Conservation (phyloP, 2,329 filamentous ascomycete genomes). For the Botrytis sinoallii region DNA sequence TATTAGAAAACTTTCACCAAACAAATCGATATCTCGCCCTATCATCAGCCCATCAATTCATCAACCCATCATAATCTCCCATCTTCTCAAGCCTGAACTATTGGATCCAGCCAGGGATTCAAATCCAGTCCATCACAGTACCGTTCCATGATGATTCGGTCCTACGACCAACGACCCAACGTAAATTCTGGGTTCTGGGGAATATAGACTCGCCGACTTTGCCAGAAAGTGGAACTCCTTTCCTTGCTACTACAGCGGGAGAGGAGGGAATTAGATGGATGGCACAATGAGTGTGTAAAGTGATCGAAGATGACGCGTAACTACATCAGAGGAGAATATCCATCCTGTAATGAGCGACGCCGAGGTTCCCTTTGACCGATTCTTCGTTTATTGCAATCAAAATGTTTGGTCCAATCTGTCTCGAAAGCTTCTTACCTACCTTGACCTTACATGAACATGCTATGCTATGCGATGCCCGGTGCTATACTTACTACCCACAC, state of each 20-base stretch:
- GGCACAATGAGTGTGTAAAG: not conserved
- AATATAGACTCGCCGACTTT: constrained; percentile 8
- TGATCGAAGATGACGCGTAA: constrained; percentile 17
- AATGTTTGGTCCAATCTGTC: not conserved
- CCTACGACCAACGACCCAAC: constrained; percentile 11
- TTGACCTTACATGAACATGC: constrained; percentile 9
- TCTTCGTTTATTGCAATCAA: not conserved
- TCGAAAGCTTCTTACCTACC: not conserved
- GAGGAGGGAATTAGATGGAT: not conserved
- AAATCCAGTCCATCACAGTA: not conserved
- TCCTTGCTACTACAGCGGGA: constrained; percentile 4
- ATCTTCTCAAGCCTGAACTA: constrained; percentile 3
- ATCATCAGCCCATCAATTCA: not conserved
- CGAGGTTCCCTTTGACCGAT: constrained; percentile 11
- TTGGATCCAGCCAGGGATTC: constrained; percentile 1
- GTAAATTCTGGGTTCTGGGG: constrained; percentile 13
- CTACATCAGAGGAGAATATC: constrained; percentile 11
- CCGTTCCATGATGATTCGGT: constrained; percentile 3
- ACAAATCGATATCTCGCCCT: not conserved
- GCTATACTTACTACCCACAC: not conserved
- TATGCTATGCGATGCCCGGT: constrained; percentile 7
- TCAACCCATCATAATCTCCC: not conserved
- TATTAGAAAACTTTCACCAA: not conserved
- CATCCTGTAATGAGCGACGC: constrained; percentile 16
- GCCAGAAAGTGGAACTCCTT: not conserved